A percentile compares a stretch with the other conserved stretches of the same genome.
Conservation (phyloP, 192 early-diverging fungal genomes). For the Dissophora ornata region DNA sequence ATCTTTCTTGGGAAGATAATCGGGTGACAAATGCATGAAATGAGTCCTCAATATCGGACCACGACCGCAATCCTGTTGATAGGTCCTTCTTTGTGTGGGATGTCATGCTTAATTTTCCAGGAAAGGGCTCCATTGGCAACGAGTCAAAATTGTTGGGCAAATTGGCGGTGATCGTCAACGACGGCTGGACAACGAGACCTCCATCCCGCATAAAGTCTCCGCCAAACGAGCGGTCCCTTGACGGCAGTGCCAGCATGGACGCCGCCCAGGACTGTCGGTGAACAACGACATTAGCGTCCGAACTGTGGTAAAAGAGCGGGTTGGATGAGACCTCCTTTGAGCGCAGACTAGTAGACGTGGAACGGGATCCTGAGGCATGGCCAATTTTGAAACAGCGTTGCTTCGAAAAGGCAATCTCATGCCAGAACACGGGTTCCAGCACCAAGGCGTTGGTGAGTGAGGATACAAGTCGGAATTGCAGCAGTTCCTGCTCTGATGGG, state of each 20-base stretch:
- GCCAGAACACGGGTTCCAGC: conserved; percentile 40
- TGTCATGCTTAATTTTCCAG: too few species aligned
- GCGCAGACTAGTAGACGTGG: background rate
- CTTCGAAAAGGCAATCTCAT: conserved; percentile 11
- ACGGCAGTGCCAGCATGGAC: background rate
- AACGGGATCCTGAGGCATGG: background rate
- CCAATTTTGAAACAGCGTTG: conserved; percentile 5
- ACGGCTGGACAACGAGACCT: background rate
- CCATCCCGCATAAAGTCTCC: too few species aligned
- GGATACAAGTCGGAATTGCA: conserved; percentile 29
- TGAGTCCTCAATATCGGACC: conserved; percentile 14
- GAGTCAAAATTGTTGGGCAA: background rate
- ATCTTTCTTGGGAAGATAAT: background rate
- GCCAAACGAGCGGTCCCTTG: too few species aligned
- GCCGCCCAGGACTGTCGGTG: conserved; percentile 19
- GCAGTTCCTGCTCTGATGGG: background rate
- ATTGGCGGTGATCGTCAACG: background rate
- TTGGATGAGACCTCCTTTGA: background rate
- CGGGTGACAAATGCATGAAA: conserved; percentile 13
- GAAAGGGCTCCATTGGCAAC: too few species aligned
- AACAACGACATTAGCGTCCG: conserved; percentile 23
- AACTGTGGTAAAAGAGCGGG: conserved; percentile 4
- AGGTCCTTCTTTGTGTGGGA: background rate
- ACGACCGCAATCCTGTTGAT: background rate
- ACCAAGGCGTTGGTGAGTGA: conserved; percentile 10